Conservation (phyloP, 2,329 filamentous ascomycete genomes). For the Tolypocladium amazonense region DNA sequence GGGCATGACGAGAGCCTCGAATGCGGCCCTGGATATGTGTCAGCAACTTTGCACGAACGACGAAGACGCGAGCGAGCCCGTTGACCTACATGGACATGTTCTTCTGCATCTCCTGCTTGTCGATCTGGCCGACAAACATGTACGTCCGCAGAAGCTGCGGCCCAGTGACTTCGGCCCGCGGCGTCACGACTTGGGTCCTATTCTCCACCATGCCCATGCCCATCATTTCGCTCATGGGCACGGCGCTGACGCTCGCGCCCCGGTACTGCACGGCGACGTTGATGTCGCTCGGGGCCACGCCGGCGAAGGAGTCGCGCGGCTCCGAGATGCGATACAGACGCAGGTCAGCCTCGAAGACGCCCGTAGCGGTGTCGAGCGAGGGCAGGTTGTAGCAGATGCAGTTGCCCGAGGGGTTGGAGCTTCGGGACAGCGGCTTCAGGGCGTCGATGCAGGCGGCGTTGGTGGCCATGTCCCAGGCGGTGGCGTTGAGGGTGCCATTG, state of each 20-base stretch:
- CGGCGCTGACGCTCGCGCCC: slow-evolving; percentile 32
- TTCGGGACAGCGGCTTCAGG: slow-evolving; percentile 42
- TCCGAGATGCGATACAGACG: slow-evolving; percentile 60
- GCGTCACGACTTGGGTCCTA: slow-evolving; percentile 4
- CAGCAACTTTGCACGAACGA: background rate
- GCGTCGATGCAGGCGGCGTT: slow-evolving; percentile 47
- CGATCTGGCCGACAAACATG: slow-evolving; percentile 59
- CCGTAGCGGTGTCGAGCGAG: slow-evolving; percentile 54
- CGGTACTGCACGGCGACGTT: slow-evolving; percentile 43
- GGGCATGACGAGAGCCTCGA: slow-evolving; percentile 57
- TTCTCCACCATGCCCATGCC: slow-evolving; percentile 12
- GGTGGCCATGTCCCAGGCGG: slow-evolving; percentile 45
- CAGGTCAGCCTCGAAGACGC: slow-evolving; percentile 67
- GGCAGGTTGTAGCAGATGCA: slow-evolving; percentile 77
- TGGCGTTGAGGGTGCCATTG: slow-evolving; percentile 39
- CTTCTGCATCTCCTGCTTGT: slow-evolving; percentile 39
- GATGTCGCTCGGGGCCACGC: slow-evolving; percentile 40
- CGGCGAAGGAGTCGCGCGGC: slow-evolving; percentile 41
- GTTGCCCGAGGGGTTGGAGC: slow-evolving; percentile 64
- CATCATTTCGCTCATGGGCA: slow-evolving; percentile 13
- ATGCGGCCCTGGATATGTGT: slow-evolving; percentile 31
- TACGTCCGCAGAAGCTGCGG: slow-evolving; percentile 49
- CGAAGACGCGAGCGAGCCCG: background rate
- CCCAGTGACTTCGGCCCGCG: slow-evolving; percentile 1
- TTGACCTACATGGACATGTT: slow-evolving; percentile 50